These are phyloP conservation scores for Salix caprea DNA, from an alignment of 345 rosid genomes.

Conservation along the genomic window DNA sequence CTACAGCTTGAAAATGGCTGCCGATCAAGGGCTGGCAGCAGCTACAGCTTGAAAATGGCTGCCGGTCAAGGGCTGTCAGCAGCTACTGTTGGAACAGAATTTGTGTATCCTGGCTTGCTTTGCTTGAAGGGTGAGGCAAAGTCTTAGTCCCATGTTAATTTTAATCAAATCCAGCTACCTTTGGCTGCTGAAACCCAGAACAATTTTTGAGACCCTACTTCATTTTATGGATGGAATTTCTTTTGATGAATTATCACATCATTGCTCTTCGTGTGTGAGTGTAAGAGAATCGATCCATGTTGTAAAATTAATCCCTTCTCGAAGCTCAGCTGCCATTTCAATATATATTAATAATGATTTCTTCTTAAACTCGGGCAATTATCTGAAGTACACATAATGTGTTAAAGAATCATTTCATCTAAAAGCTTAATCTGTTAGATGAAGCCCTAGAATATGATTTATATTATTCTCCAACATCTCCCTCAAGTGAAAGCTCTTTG, in stretches of 20 bases:
- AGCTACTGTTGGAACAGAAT: not conserved
- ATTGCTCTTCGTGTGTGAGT: too few relatives aligned
- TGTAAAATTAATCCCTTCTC: not conserved
- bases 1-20: not conserved
- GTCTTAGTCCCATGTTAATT: not conserved
- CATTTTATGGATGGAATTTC: not conserved
- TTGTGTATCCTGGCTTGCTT: not conserved
- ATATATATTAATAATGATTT: not conserved
- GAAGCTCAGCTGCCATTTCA: not conserved
- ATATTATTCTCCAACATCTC: too few relatives aligned
- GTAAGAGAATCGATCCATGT: not conserved
- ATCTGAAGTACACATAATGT: not conserved
- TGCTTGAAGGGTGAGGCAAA: not conserved
- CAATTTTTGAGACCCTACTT: not conserved
- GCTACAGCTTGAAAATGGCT: not conserved
- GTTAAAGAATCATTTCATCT: too few relatives aligned
- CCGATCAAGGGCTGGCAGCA: too few relatives aligned
- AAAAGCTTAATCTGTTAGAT: too few relatives aligned
- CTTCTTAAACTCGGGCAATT: not conserved
- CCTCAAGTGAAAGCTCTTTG: too few relatives aligned
- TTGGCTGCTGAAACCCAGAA: not conserved
- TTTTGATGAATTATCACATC: not conserved
- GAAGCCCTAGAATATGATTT: too few relatives aligned
- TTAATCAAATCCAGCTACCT: not conserved
- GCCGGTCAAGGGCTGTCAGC: not conserved